Evolutionary conservation across 495 filamentous ascomycete genomes (phyloP).

Genomic region (Amorphotheca resinae): DNA sequence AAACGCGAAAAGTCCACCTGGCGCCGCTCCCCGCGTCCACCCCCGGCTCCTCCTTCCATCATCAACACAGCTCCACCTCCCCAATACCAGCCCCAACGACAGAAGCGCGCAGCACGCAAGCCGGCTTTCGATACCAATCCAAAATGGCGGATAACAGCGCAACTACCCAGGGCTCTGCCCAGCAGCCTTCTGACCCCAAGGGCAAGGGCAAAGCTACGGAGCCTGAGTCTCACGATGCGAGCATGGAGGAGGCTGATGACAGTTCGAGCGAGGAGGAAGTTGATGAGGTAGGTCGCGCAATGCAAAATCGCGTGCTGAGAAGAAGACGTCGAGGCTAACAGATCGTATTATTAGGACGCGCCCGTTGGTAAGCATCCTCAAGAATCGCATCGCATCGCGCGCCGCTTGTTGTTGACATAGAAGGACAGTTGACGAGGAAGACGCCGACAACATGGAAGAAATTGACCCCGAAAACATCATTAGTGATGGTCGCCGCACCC

Average conservation of each 20-base stretch:
- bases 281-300: conserved; percentile 32
- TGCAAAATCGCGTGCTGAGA: not conserved
- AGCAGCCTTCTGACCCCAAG: conserved; percentile 1
- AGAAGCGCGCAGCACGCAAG: too few species aligned
- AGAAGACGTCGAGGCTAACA: conserved; percentile 11
- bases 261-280: conserved; percentile 51
- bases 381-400: not conserved
- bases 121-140: too few species aligned
- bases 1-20: too few species aligned
- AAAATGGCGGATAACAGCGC: conserved; percentile 15
- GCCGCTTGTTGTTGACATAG: conserved; percentile 22
- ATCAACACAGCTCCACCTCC: too few species aligned
- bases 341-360: conserved; percentile 8
- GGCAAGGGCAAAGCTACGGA: conserved; percentile 42
- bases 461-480: conserved; percentile 87
- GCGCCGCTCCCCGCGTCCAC: too few species aligned
- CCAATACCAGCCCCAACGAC: too few species aligned
- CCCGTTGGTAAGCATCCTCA: conserved; percentile 11
- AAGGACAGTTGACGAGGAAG: conserved; percentile 49
- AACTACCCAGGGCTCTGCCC: conserved; percentile 3
- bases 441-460: conserved; percentile 75
- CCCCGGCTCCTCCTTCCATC: too few species aligned
- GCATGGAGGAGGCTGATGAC: conserved; percentile 52
- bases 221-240: conserved; percentile 39
- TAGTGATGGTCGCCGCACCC: conserved; percentile 63